Base-by-base conservation (phyloP, 1,139 yeast species). In the Saccharomyces hybrid region DNA sequence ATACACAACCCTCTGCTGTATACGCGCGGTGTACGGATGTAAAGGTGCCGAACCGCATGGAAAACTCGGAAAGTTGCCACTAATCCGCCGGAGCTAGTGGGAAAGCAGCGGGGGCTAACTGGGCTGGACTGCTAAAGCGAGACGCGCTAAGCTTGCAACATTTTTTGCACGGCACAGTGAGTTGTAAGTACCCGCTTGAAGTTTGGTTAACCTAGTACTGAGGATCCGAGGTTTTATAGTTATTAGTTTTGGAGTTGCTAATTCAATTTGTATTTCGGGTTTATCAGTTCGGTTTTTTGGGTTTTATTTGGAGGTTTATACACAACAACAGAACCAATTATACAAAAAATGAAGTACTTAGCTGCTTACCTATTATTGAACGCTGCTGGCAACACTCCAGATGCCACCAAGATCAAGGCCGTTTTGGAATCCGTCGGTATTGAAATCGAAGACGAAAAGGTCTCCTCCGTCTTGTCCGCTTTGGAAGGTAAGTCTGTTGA, bases 281-380 rank as follows among this genome's bases (percentile, higher is more conserved):
- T 16, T 16, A 16, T 16, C 2, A 2, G 20, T 16, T 16, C 20
- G 9, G 1, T 8, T 14, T 14, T 14, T 34, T 34, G 14, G 5
- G 1, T n/a, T 16, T 16, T 16, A 16, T 16, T 16, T 34, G 8
- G 9, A 16, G 2, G 20, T 16, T 27, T 14, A 20, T 26, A 28
- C 23, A 47, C 25, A 14, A 26, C 31, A 47, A n/a, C 31, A 27
- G 47, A 52, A 28, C 34, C n/a, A 42, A 16, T 23, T 14, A 28
- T 41, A 49, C 50, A 32, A 54, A 57, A 55, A 76, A 80, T 84
- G 90, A 86, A 85, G 83, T 86, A 86, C 82, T 81, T 86, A 78
- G 93, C 95, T 79, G 91, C 95, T 78, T 86, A 86, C 82, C 82
- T 86, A 77, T 82, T 86, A 77, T 83, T 86, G 77, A 86, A 82